A percentile compares a stretch with the other conserved stretches of the same genome.
Evolutionary conservation across 257 asterid species (phyloP).

Genomic region (Pogostemon cablin): DNA sequence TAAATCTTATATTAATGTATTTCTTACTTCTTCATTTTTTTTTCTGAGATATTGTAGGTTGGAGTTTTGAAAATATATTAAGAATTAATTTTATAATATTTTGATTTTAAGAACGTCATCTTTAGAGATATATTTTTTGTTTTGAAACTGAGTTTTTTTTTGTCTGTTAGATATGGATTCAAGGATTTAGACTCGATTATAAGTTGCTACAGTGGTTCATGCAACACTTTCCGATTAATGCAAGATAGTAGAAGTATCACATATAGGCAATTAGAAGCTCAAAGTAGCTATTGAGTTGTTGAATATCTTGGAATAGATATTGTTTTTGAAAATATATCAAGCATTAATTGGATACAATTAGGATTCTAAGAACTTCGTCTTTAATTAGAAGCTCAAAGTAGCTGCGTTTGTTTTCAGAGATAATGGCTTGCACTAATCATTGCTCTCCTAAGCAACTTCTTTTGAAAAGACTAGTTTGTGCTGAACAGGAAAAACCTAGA

Average conservation of each 20-base stretch:
- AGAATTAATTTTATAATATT: slow-evolving; percentile 8
- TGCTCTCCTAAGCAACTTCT: slow-evolving; percentile 16
- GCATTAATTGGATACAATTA: no score
- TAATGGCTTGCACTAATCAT: background rate
- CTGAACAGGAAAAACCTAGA: slow-evolving; percentile 83
- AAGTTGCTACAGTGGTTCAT: background rate
- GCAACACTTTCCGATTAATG: background rate
- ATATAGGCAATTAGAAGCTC: slow-evolving; percentile 27
- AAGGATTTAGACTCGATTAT: slow-evolving; percentile 8
- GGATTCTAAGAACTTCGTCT: no score
- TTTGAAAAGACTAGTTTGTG: slow-evolving; percentile 26
- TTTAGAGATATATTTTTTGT: background rate
- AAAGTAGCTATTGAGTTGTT: background rate
- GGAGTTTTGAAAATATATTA: background rate
- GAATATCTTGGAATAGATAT: no score
- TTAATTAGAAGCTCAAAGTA: slow-evolving; percentile 19
- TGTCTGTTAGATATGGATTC: background rate
- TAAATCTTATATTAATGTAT: background rate
- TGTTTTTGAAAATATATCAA: no score
- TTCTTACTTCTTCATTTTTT: background rate
- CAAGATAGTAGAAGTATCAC: background rate
- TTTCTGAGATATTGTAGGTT: slow-evolving; percentile 6
- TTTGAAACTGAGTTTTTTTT: slow-evolving; percentile 16
- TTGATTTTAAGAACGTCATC: slow-evolving; percentile 14
- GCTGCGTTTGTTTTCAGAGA: slow-evolving; percentile 4